phyloP scores from a whole-genome alignment of 2,329 filamentous ascomycete species.

The Thermomyces lanuginosus region DNA sequence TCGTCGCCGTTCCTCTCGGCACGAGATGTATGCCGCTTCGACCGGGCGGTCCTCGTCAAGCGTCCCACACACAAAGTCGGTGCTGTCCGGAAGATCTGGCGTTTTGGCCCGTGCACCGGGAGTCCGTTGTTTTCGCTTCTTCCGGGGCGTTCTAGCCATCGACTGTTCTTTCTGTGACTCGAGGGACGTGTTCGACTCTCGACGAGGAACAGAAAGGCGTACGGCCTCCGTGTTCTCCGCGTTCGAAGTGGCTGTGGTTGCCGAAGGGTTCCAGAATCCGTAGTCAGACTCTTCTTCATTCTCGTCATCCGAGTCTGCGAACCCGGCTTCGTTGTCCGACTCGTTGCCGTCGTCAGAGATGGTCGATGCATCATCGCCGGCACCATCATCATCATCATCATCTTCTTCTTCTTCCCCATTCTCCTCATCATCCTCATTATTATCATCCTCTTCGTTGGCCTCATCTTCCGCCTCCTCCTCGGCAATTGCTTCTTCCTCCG shows the following conservation, averaged over 20 bases:
- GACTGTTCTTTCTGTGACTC: constrained; percentile 30
- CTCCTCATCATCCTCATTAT: constrained; percentile 46
- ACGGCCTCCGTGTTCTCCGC: constrained; percentile 35
- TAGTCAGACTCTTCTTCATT: constrained; percentile 49
- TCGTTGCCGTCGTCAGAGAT: constrained; percentile 52
- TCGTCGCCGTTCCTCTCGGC: constrained; percentile 62
- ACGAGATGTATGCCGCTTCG: constrained; percentile 84
- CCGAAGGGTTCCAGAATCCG: constrained; percentile 44
- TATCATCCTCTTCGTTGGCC: constrained; percentile 29
- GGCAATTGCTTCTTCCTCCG: constrained; percentile 72
- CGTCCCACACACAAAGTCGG: constrained; percentile 97
- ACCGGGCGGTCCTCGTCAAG: constrained; percentile 86
- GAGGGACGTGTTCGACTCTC: constrained; percentile 37
- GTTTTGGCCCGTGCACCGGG: constrained; percentile 43
- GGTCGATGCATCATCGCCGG: constrained; percentile 49
- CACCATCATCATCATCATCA: constrained; percentile 40
- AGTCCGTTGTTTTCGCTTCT: constrained; percentile 15
- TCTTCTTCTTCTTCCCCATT: constrained; percentile 42
- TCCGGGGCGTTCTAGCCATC: constrained; percentile 15
- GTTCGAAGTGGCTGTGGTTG: constrained; percentile 35
- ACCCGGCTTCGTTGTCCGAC: constrained; percentile 61
- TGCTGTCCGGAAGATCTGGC: constrained; percentile 85
- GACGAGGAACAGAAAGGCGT: constrained; percentile 30
- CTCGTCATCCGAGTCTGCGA: constrained; percentile 52
- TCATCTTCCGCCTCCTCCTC: constrained; percentile 48